Evolutionary conservation across 495 filamentous ascomycete species (phyloP).

Genomic region (Neurospora sp.): DNA sequence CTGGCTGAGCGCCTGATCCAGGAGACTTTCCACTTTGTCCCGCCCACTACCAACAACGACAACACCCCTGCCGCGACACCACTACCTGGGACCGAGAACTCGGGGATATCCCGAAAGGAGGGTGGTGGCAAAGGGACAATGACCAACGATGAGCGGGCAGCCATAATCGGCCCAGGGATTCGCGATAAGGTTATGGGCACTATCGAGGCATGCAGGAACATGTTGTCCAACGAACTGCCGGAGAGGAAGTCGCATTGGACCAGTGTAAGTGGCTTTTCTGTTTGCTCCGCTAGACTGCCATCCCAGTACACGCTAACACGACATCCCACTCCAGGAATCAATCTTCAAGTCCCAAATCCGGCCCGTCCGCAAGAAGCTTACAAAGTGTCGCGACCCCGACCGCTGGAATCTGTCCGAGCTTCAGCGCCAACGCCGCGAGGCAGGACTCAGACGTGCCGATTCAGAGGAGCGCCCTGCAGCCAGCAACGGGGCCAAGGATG

Average conservation of each 20-base stretch:
- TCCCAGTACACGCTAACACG: not conserved
- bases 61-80: constrained; percentile 7
- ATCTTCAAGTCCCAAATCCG: constrained; percentile 33
- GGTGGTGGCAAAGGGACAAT: not conserved
- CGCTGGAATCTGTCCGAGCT: constrained; percentile 50
- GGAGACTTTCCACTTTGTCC: constrained; percentile 47
- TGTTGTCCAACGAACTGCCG: constrained; percentile 39
- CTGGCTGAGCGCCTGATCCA: constrained; percentile 63
- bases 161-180: constrained; percentile 19
- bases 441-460: constrained; percentile 31
- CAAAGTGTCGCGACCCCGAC: constrained; percentile 66
- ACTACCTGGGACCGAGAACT: not conserved
- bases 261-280: constrained; percentile 20
- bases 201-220: constrained; percentile 39
- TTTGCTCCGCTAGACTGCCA: not conserved
- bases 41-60: constrained; percentile 8
- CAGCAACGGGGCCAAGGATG: constrained; percentile 29
- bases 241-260: constrained; percentile 32
- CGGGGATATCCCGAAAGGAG: constrained; percentile 1
- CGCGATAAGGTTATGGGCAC: constrained; percentile 37
- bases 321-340: constrained; percentile 12
- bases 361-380: constrained; percentile 61
- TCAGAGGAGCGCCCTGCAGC: constrained; percentile 15
- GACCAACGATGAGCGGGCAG: constrained; percentile 17
- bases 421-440: constrained; percentile 38